Percentiles rank a stretch among this genome's conserved stretches.
These are phyloP conservation scores for Ganoderma sinense DNA, from an alignment of 1,284 basidiomycete genomes.

Conservation along the genomic window DNA sequence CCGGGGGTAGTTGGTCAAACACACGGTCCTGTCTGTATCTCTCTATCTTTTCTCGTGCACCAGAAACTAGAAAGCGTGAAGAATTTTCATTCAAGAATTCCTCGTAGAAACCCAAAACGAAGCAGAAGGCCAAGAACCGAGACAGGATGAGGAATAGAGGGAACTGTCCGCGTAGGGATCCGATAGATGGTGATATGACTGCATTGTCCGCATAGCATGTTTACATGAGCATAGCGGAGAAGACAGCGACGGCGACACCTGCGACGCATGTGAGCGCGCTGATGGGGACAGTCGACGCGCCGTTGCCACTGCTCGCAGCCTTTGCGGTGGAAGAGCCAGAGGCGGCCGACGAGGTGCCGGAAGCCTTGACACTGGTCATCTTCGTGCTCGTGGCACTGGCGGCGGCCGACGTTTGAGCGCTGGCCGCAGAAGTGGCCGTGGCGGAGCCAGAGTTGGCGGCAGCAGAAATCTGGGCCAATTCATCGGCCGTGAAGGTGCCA, in stretches of 20 bases:
- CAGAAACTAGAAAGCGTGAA: not conserved
- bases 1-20: slow-evolving; percentile 26
- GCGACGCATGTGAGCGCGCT: slow-evolving; percentile 37
- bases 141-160: slow-evolving; percentile 4
- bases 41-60: not conserved
- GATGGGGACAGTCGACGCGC: slow-evolving; percentile 35
- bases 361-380: slow-evolving; percentile 21
- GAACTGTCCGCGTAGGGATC: not conserved
- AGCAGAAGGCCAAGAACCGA: slow-evolving; percentile 8
- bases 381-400: slow-evolving; percentile 25
- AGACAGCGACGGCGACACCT: slow-evolving; percentile 36
- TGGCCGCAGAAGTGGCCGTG: slow-evolving; percentile 19
- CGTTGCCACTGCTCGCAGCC: slow-evolving; percentile 33
- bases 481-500: slow-evolving; percentile 63
- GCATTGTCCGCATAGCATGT: not conserved
- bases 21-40: slow-evolving; percentile 30
- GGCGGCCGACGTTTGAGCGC: slow-evolving; percentile 33
- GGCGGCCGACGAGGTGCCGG: slow-evolving; percentile 28
- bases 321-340: slow-evolving; percentile 33
- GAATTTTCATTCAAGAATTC: not conserved
- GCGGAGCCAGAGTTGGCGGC: slow-evolving; percentile 24
- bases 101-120: slow-evolving; percentile 4
- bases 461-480: slow-evolving; percentile 62
- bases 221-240: slow-evolving; percentile 41
- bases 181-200: slow-evolving; percentile 6